Evolutionary conservation across 2,329 filamentous ascomycete species (phyloP), one percentile per base, ranked within the genome.

Genomic region (Epichloe uncinata): DNA sequence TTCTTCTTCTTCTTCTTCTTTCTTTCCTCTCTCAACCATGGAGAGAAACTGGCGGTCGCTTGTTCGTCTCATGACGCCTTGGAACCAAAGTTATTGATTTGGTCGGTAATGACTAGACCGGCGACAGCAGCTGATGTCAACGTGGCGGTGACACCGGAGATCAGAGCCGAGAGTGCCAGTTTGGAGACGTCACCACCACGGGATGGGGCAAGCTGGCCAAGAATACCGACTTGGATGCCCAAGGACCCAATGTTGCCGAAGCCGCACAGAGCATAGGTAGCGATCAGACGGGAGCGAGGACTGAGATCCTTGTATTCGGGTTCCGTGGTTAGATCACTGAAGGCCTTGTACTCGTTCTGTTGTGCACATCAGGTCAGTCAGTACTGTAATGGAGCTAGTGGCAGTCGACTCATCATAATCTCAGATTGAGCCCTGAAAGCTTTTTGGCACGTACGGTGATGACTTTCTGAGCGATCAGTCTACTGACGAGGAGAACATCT

Each of bases 171-270:
- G 18, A 94, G 51, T 3, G 87, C 87, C 30, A 95, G 75, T 44
- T 74, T 74, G 4, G 85, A 82, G 11, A 95, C 83, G 58, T 93
- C 85, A 51, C 83, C 85, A 37, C 79, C 76, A 42, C 87, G 79
- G 4, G 74, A 73, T 0, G 88, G 87, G 0, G 86, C 83, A 53
- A 95, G 79, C 69, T 94, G 87, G 4, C 84, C 79, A 48, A 95
- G 75, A 52, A 94, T 87, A 71, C 88, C 88, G 53, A 95, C 93
- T 68, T 95, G 88, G 50, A 88, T 91, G 63, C 88, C 88, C 45
- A 95, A 77, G 33, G 87, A 91, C 49, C 85, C 85, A 57, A 95
- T 84, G 71, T 95, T 95, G 54, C 87, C 89, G 63, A 88, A 88
- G 26, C 80, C 80, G 67, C 87, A 94, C 56, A 90, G 77, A 18